phyloP scores from a whole-genome alignment of 345 rosid species.

The Dovyalis caffra region DNA sequence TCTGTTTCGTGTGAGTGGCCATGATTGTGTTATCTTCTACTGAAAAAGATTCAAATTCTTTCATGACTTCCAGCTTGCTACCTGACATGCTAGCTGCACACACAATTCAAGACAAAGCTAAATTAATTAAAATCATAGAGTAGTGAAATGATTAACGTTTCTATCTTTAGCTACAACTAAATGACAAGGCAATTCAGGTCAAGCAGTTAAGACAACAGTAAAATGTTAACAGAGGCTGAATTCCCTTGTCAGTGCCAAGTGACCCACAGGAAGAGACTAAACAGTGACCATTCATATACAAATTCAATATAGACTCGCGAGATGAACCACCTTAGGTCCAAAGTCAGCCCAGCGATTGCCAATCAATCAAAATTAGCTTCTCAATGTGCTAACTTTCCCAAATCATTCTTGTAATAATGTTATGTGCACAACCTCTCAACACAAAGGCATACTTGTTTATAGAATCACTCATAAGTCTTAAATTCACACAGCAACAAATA shows the following conservation, averaged over 20 bases:
- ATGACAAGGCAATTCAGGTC: not conserved
- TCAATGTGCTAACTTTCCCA: not conserved
- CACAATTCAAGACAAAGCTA: not conserved
- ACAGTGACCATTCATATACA: not conserved
- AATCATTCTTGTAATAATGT: not conserved
- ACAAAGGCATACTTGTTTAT: not conserved
- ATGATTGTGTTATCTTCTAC: slow-evolving; percentile 60
- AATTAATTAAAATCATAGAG: not conserved
- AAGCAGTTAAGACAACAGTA: not conserved
- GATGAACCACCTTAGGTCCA: not conserved
- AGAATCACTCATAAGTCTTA: not conserved
- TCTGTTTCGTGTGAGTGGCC: slow-evolving; percentile 41
- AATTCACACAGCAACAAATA: not conserved
- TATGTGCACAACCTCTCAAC: not conserved
- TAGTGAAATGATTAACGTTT: not conserved
- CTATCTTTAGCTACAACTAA: not conserved
- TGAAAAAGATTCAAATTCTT: slow-evolving; percentile 63
- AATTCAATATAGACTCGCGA: not conserved
- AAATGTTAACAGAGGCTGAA: not conserved
- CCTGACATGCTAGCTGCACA: slow-evolving; percentile 75
- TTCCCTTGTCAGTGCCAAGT: not conserved
- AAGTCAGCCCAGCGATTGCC: not conserved
- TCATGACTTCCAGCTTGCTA: slow-evolving; percentile 55
- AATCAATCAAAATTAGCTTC: not conserved
- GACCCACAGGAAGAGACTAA: not conserved